Evolutionary conservation across 2,329 filamentous ascomycete genomes (phyloP).

Genomic region (Hymenoscyphus occultus): DNA sequence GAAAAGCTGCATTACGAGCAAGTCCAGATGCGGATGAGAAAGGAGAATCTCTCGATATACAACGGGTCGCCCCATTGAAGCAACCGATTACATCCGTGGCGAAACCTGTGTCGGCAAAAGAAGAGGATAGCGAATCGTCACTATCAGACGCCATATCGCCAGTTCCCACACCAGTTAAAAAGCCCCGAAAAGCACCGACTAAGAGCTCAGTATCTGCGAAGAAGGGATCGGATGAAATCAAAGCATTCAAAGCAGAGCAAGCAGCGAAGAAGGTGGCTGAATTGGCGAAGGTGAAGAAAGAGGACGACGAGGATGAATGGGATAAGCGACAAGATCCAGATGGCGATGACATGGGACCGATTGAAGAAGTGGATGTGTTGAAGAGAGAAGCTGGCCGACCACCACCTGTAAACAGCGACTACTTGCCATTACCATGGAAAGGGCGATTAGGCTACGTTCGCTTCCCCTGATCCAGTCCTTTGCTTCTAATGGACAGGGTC

Average conservation of each 20-base stretch:
- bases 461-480: not conserved
- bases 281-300: conserved; percentile 27
- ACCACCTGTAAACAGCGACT: conserved; percentile 78
- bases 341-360: conserved; percentile 29
- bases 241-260: conserved; percentile 34
- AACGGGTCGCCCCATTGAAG: conserved; percentile 11
- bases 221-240: conserved; percentile 35
- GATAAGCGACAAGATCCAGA: conserved; percentile 31
- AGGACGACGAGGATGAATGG: conserved; percentile 28
- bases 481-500: not conserved
- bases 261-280: conserved; percentile 32
- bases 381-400: conserved; percentile 41
- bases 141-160: conserved; percentile 21
- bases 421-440: conserved; percentile 85
- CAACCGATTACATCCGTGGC: conserved; percentile 12
- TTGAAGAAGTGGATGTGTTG: conserved; percentile 32
- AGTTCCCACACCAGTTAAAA: conserved; percentile 23
- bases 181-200: conserved; percentile 30
- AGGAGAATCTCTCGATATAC: conserved; percentile 29
- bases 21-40: conserved; percentile 34
- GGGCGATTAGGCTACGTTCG: conserved; percentile 84
- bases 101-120: conserved; percentile 11
- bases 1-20: conserved; percentile 32
- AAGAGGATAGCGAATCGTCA: conserved; percentile 26
- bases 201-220: conserved; percentile 36